Base-by-base conservation (phyloP, 495 filamentous ascomycete species). In the Sphaerosporella brunnea region DNA sequence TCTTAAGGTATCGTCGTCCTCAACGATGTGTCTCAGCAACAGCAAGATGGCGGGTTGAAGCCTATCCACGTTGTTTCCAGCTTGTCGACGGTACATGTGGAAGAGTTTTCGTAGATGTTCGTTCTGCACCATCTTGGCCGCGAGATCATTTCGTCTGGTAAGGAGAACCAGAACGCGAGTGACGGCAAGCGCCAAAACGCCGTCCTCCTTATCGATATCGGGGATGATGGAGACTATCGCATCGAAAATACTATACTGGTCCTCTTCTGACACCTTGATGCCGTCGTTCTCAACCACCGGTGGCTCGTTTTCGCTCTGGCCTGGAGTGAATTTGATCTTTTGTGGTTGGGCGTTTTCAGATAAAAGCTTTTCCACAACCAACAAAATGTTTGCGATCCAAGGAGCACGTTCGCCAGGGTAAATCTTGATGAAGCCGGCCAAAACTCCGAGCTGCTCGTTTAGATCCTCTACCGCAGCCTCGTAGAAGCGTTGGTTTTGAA, bases 81-180 rank as follows among this genome's bases (percentile, higher is more conserved):
- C 80, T 35, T 94, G 73, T 56, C 94, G 87, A 60, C 86, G 88
- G 34, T 92, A 74, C 81, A 94, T 93, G 15, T 93, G 73, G 62
- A 99, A 96, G 13, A 99, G 68, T 16, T 82, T 74, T 58, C 87
- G 82, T 45, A 99, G 69, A 53, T 88, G 88, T 48, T 77, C 79
- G 64, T 87, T 93, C 56, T 96, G 81, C 9, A 79, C 80, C 30
- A 99, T 70, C 23, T 69, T 66, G 42, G 74, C 68, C 9, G 90
- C 88, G 48, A 93, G 70, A 5, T 73, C 65, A 46, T 84, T 76
- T 42, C 73, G 70, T 18, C 92, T 73, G 0, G 90, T 96, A 20
- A 99, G 73, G 51, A 93, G 84, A 25, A 92, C 85, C n/a, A 96
- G 66, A 38, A 90, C 75, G 32, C 92, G 78, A 41, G 80, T 69